Conservation (phyloP, 2,329 filamentous ascomycete species). For the Colletotrichum cordylinicola region DNA sequence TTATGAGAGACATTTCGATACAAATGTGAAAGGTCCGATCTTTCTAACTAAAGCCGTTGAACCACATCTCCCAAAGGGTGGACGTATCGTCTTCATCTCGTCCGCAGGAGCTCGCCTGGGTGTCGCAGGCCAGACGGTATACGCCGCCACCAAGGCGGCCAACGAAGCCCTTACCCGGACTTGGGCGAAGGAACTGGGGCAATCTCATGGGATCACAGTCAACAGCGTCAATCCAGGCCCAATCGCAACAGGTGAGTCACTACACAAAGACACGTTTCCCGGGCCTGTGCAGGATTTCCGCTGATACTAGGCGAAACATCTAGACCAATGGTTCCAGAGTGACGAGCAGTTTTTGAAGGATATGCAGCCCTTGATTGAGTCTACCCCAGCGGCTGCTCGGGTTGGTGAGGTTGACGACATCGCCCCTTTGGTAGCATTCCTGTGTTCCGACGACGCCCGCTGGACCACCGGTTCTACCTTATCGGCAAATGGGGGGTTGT, state of each 20-base stretch:
- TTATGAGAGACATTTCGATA: neutral
- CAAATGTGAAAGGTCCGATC: slow-evolving; percentile 21
- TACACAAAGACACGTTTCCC: neutral
- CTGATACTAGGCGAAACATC: neutral
- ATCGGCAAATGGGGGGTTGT: slow-evolving; percentile 33
- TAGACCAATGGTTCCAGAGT: slow-evolving; percentile 30
- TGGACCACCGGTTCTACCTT: slow-evolving; percentile 35
- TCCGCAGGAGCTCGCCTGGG: slow-evolving; percentile 35
- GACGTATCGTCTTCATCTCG: slow-evolving; percentile 38
- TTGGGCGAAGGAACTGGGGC: slow-evolving; percentile 37
- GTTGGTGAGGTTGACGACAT: slow-evolving; percentile 35
- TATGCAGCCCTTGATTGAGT: slow-evolving; percentile 35
- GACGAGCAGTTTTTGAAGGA: slow-evolving; percentile 33
- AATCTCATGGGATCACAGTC: slow-evolving; percentile 29
- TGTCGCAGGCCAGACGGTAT: slow-evolving; percentile 32
- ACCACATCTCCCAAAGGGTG: slow-evolving; percentile 31
- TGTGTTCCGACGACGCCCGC: slow-evolving; percentile 31
- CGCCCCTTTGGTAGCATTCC: slow-evolving; percentile 35
- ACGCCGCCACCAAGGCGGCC: slow-evolving; percentile 39
- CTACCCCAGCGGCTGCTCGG: slow-evolving; percentile 33
- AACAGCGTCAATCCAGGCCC: slow-evolving; percentile 37
- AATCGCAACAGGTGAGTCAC: slow-evolving; percentile 23
- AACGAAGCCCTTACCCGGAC: slow-evolving; percentile 31
- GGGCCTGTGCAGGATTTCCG: neutral
- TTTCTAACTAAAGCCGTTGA: slow-evolving; percentile 35